A percentile compares a stretch with the other conserved stretches of the same genome.
Evolutionary conservation across 2,329 filamentous ascomycete species (phyloP).

Genomic region (Plenodomus biglobosus): DNA sequence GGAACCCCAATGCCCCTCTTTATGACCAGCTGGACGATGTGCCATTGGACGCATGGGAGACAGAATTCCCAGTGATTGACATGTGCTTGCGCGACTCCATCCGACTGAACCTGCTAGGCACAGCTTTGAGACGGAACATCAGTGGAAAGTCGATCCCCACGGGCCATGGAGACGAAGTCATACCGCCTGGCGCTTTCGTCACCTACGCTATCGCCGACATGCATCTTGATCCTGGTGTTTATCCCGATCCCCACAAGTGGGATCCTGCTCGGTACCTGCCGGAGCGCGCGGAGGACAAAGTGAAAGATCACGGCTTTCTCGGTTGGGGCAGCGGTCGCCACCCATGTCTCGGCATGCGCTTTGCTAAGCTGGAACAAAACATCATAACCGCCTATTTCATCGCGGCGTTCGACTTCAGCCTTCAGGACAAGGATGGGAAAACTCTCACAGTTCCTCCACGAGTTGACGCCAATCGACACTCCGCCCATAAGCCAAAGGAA

Average conservation of each 20-base stretch:
- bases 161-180: constrained; percentile 49
- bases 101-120: constrained; percentile 53
- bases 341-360: constrained; percentile 50
- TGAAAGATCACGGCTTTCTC: constrained; percentile 37
- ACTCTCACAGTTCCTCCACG: constrained; percentile 30
- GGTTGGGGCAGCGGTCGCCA: constrained; percentile 47
- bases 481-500: constrained; percentile 46
- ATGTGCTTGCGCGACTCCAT: constrained; percentile 58
- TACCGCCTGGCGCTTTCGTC: constrained; percentile 54
- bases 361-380: constrained; percentile 58
- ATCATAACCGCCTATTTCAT: constrained; percentile 55
- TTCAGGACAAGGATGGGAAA: constrained; percentile 48
- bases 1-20: constrained; percentile 38
- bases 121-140: constrained; percentile 56
- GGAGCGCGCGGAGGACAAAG: constrained; percentile 53
- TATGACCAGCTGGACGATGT: constrained; percentile 48
- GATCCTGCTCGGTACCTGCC: constrained; percentile 55
- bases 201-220: constrained; percentile 52
- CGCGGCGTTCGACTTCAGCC: constrained; percentile 52
- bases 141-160: constrained; percentile 51
- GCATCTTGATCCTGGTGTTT: constrained; percentile 53
- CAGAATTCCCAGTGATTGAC: constrained; percentile 56
- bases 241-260: constrained; percentile 53
- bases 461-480: constrained; percentile 43
- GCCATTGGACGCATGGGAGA: constrained; percentile 58